Percentiles rank a stretch among this genome's conserved stretches.
Conservation (phyloP, 31 red algal genomes). For the Bonnemaisonia californica region DNA sequence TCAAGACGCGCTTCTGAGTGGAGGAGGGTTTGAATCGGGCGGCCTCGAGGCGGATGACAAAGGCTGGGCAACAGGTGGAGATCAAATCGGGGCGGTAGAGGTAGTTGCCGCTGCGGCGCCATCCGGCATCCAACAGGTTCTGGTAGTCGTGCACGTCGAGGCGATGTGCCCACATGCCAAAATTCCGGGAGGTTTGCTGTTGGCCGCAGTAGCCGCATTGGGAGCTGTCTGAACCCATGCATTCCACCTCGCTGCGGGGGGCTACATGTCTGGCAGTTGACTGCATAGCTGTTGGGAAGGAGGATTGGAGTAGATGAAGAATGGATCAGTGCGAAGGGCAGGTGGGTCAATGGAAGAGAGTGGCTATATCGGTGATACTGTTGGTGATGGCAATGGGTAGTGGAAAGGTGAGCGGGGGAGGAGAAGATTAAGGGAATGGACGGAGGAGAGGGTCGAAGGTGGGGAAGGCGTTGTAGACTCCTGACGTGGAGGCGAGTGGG, state of each 20-base stretch:
- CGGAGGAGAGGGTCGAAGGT: too few species aligned
- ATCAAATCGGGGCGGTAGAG: slow-evolving; percentile 80
- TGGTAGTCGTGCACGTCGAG: slow-evolving; percentile 82
- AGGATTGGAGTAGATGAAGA: too few species aligned
- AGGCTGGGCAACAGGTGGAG: slow-evolving; percentile 85
- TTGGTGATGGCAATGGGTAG: too few species aligned
- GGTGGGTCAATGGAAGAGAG: neutral
- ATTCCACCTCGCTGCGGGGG: slow-evolving; percentile 48
- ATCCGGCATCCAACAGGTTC: slow-evolving; percentile 76
- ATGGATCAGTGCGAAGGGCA: neutral
- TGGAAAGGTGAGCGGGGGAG: neutral
- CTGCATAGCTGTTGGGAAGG: neutral
- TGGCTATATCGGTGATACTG: too few species aligned
- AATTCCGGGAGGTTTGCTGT: slow-evolving; percentile 36
- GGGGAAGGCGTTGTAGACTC: too few species aligned
- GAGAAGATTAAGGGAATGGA: too few species aligned
- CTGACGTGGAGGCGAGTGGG: too few species aligned
- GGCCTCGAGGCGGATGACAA: slow-evolving; percentile 80
- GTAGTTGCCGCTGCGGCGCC: slow-evolving; percentile 87
- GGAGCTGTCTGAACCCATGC: slow-evolving; percentile 47
- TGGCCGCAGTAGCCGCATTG: slow-evolving; percentile 69
- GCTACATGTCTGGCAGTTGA: slow-evolving; percentile 12
- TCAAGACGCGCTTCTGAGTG: slow-evolving; percentile 78
- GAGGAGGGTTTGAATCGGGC: slow-evolving; percentile 58
- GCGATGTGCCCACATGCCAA: slow-evolving; percentile 72